Evolutionary conservation across 768 basidiomycete species (phyloP).

Genomic region (Tephrocybe sp.): DNA sequence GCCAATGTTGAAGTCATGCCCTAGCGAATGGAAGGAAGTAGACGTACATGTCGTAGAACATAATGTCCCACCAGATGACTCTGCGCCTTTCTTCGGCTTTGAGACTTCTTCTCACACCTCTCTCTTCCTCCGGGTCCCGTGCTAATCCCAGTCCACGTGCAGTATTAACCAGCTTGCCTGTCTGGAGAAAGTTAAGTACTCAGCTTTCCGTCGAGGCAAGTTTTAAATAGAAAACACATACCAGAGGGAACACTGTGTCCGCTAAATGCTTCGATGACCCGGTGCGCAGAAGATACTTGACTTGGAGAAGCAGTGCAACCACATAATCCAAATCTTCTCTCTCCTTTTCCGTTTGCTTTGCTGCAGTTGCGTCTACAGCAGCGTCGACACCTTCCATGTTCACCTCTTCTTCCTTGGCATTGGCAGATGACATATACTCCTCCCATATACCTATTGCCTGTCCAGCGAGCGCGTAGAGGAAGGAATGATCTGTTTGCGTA

Average conservation of each 20-base stretch:
- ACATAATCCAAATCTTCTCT: slow-evolving; percentile 51
- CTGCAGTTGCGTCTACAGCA: slow-evolving; percentile 2
- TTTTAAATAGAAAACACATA: slow-evolving; percentile 24
- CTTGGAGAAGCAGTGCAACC: slow-evolving; percentile 56
- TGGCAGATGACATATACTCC: slow-evolving; percentile 16
- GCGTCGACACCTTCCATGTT: background rate
- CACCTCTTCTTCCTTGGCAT: slow-evolving; percentile 5
- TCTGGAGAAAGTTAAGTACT: slow-evolving; percentile 30
- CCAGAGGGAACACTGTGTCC: slow-evolving; percentile 39
- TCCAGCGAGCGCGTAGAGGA: slow-evolving; percentile 35
- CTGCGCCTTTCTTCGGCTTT: slow-evolving; percentile 20
- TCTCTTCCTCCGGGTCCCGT: slow-evolving; percentile 54
- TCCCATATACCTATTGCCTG: slow-evolving; percentile 42
- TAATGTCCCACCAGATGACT: slow-evolving; percentile 77
- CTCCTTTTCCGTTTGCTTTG: slow-evolving; percentile 19
- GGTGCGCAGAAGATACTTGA: slow-evolving; percentile 33
- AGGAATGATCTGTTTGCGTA: slow-evolving; percentile 19
- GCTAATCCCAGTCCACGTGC: slow-evolving; percentile 66
- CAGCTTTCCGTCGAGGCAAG: background rate
- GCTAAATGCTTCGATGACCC: slow-evolving; percentile 9
- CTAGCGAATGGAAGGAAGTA: slow-evolving; percentile 1
- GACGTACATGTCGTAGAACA: slow-evolving; percentile 78
- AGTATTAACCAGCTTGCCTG: slow-evolving; percentile 69
- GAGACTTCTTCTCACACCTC: slow-evolving; percentile 1
- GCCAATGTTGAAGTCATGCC: slow-evolving; percentile 5